Evolutionary conservation across 768 basidiomycete genomes (phyloP).

Genomic region (Hygrocybe punicea): DNA sequence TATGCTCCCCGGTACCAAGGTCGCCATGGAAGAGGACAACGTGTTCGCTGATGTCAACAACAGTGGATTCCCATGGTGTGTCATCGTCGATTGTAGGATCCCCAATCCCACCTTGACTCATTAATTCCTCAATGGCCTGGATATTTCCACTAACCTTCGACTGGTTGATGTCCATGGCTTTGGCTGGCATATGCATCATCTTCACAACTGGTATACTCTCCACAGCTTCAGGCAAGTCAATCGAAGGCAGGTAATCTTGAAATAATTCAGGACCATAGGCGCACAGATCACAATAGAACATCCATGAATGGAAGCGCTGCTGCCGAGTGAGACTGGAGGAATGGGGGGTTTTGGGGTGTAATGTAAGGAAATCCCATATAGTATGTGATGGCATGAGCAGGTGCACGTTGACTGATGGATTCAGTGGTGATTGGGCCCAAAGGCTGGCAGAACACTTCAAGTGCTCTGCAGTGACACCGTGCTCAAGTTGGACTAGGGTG

Average conservation of each 20-base stretch:
- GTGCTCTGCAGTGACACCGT: slow-evolving; percentile 9
- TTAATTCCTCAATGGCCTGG: slow-evolving; percentile 4
- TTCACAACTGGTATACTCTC: slow-evolving; percentile 14
- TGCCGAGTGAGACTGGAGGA: slow-evolving; percentile 6
- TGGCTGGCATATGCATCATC: slow-evolving; percentile 2
- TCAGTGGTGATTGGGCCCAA: slow-evolving; percentile 7
- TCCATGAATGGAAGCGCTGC: slow-evolving; percentile 17
- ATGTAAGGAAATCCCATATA: not conserved
- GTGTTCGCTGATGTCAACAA: not conserved
- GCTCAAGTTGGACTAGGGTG: slow-evolving; percentile 12
- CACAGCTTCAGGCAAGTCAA: slow-evolving; percentile 11
- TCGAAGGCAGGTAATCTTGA: slow-evolving; percentile 3
- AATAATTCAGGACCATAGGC: slow-evolving; percentile 17
- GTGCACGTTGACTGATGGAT: not conserved
- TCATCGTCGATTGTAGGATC: not conserved
- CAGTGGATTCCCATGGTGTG: not conserved
- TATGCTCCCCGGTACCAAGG: too few relatives aligned
- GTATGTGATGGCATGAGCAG: not conserved
- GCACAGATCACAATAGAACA: slow-evolving; percentile 11
- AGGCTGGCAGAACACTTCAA: not conserved
- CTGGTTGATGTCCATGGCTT: slow-evolving; percentile 9
- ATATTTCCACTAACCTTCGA: slow-evolving; percentile 11
- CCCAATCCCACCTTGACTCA: not conserved
- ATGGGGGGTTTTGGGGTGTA: slow-evolving; percentile 10
- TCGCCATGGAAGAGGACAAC: not conserved